Base-by-base conservation (phyloP, 441 rosid species). In the Erodium moschatum region DNA sequence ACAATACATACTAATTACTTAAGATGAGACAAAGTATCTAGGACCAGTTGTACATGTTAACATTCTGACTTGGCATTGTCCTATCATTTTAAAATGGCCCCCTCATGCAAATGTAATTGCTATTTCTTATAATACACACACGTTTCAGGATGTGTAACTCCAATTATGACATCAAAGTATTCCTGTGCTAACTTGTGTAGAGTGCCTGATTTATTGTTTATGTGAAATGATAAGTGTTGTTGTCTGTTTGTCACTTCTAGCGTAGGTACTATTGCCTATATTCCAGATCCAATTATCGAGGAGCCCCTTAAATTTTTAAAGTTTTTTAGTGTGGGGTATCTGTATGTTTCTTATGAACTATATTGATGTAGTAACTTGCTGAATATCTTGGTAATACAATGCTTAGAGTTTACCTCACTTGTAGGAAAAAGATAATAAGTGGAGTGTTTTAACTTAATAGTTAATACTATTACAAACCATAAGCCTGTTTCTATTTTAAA, bases 1-100 rank as follows among this genome's bases (percentile, higher is more conserved):
- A 29, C 66, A n/a, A 29, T 63, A 31, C n/a, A 63, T 63, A 63
- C 20, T 29, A 18, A 63, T 63, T 27, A 27, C 65, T 12, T 62
- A 27, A 62, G 31, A 29, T 63, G 66, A 31, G 65, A 62, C 38
- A 27, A 20, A 24, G 13, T 62, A 62, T n/a, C 15, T 62, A 62
- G 65, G 21, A 54, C 61, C 61, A 54, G 9, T 12, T 62, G 18
- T 6, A 5, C 29, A 11, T 58, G 64, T 62, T 13, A 62, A 62
- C 27, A 62, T 62, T 62, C 6, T 62, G 20, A 31, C 66, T 29
- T 64, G 19, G 44, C 44, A 35, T 31, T 64, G 18, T 29, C 20
- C 44, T 5, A 8, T 64, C 44, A 29, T 29, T 64, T 64, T 31
- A 10, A 33, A 64, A 31, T 11, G 33, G 20, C 1, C 5, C 5